A percentile compares a stretch with the other conserved stretches of the same genome.
Evolutionary conservation across 2,329 filamentous ascomycete species (phyloP).

Genomic region (Macrophomina pseudophaseolina): DNA sequence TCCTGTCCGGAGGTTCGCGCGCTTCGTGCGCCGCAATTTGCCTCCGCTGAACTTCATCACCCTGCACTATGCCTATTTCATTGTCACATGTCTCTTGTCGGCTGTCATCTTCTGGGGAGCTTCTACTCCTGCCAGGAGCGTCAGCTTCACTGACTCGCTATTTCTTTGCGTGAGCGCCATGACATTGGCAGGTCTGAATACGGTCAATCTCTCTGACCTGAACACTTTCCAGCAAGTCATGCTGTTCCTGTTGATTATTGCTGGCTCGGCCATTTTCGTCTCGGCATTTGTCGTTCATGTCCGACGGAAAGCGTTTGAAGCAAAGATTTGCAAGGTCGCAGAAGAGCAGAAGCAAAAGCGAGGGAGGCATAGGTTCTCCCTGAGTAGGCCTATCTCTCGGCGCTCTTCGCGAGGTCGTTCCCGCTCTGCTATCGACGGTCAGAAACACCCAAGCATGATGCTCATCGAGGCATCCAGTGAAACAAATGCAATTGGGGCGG

Average conservation of each 20-base stretch:
- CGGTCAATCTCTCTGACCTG: constrained; percentile 66
- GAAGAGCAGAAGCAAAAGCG: constrained; percentile 34
- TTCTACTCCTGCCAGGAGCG: constrained; percentile 56
- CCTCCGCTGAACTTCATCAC: constrained; percentile 66
- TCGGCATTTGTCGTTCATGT: constrained; percentile 67
- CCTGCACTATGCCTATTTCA: constrained; percentile 71
- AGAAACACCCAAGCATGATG: not conserved
- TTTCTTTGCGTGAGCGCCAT: constrained; percentile 71
- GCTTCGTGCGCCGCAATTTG: constrained; percentile 32
- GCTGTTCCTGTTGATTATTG: constrained; percentile 67
- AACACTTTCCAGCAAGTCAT: constrained; percentile 72
- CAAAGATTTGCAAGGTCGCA: constrained; percentile 61
- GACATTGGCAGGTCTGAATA: constrained; percentile 71
- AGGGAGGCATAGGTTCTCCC: constrained; percentile 1
- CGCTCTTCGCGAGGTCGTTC: constrained; percentile 25
- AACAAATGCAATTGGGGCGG: not conserved
- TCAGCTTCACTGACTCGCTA: constrained; percentile 68
- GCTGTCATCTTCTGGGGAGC: constrained; percentile 67
- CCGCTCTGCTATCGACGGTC: not conserved
- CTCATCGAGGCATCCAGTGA: not conserved
- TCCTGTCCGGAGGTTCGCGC: constrained; percentile 31
- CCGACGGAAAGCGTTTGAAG: constrained; percentile 66
- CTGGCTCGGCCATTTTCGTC: constrained; percentile 71
- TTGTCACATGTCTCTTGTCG: constrained; percentile 59
- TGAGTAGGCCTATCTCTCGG: constrained; percentile 29